Percentiles rank a stretch among this genome's conserved stretches.
Evolutionary conservation across 2,329 filamentous ascomycete genomes (phyloP).

Genomic region (Diplocarpon mali): DNA sequence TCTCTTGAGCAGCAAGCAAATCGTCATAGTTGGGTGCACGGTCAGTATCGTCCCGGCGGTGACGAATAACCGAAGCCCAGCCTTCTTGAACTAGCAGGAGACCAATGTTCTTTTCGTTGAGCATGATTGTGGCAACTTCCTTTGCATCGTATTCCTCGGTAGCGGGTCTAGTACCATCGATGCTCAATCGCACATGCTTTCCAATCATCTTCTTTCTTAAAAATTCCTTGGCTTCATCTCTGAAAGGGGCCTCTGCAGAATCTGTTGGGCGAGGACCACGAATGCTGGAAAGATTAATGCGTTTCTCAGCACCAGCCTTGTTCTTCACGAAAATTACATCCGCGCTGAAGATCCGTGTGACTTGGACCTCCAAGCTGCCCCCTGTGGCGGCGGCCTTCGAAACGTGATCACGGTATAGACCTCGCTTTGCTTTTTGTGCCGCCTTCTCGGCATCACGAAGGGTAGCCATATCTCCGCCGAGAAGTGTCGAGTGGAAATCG

Average conservation of each 20-base stretch:
- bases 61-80: conserved; percentile 86
- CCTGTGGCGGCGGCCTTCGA: conserved; percentile 51
- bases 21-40: conserved; percentile 91
- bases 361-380: conserved; percentile 65
- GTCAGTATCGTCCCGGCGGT: conserved; percentile 90
- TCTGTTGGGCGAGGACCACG: conserved; percentile 86
- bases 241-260: conserved; percentile 76
- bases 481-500: conserved; percentile 88
- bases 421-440: conserved; percentile 65
- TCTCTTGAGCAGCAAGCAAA: conserved; percentile 67
- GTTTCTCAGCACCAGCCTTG: conserved; percentile 77
- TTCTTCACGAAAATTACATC: conserved; percentile 82
- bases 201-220: conserved; percentile 88
- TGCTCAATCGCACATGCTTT: conserved; percentile 81
- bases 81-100: conserved; percentile 81
- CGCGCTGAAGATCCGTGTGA: conserved; percentile 75
- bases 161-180: conserved; percentile 85
- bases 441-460: conserved; percentile 79
- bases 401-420: conserved; percentile 73
- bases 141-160: conserved; percentile 86
- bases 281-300: conserved; percentile 84
- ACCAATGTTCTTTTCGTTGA: conserved; percentile 79
- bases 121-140: conserved; percentile 80
- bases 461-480: conserved; percentile 77
- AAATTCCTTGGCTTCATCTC: conserved; percentile 92